Conservation (phyloP, 164 flowering plant genomes). For the Akebia trifoliata region DNA sequence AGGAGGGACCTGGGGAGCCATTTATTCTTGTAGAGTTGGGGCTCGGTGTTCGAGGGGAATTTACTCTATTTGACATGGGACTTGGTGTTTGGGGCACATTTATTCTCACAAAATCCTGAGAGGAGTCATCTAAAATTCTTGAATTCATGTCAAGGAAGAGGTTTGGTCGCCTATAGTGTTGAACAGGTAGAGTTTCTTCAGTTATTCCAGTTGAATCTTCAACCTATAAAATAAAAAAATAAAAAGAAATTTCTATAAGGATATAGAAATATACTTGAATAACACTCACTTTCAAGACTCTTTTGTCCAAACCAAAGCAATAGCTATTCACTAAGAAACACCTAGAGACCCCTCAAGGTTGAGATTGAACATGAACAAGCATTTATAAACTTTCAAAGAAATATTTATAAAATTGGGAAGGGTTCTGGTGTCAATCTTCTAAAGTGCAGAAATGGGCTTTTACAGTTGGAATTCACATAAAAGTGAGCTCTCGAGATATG, state of each 20-base stretch:
- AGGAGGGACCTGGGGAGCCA: slow-evolving; percentile 42
- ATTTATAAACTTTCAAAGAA: no score
- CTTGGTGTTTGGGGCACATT: slow-evolving; percentile 42
- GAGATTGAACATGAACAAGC: no score
- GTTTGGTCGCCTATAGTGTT: slow-evolving; percentile 21
- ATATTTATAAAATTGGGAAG: no score
- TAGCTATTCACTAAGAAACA: not conserved
- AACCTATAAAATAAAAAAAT: slow-evolving; percentile 26
- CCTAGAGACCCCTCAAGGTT: not conserved
- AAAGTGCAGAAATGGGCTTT: no score
- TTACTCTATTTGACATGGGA: slow-evolving; percentile 35
- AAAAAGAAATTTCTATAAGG: not conserved
- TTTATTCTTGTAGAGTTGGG: slow-evolving; percentile 30
- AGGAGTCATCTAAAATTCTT: slow-evolving; percentile 26
- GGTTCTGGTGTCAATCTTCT: no score
- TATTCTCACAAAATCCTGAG: slow-evolving; percentile 36
- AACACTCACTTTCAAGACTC: no score
- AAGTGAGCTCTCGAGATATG: no score
- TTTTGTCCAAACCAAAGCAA: no score
- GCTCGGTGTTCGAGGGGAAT: slow-evolving; percentile 45
- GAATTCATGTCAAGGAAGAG: slow-evolving; percentile 39
- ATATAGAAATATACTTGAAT: not conserved
- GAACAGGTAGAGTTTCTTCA: slow-evolving; percentile 29
- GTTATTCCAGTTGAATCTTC: slow-evolving; percentile 33
- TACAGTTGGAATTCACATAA: no score